Conservation (phyloP, 345 rosid genomes). For the Salix arbutifolia region DNA sequence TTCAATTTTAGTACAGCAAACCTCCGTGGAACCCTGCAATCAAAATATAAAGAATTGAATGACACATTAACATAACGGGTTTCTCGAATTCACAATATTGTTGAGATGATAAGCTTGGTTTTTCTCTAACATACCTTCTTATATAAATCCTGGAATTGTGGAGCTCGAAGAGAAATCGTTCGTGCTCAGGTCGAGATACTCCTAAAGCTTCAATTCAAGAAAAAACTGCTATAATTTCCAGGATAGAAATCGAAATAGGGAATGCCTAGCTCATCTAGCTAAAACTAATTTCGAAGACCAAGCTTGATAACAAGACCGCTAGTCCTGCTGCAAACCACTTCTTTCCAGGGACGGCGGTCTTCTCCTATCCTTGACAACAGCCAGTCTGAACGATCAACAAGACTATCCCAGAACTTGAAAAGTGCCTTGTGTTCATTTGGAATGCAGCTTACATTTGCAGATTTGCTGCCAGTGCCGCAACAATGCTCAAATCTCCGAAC, state of each 20-base stretch:
- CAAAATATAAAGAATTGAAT: not conserved
- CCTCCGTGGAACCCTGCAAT: not conserved
- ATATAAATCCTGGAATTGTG: conserved; percentile 24
- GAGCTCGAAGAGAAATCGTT: conserved; percentile 27
- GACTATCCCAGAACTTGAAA: conserved; percentile 20
- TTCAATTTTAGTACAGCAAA: not conserved
- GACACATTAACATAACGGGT: not conserved
- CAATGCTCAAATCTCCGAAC: not conserved
- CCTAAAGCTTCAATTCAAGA: conserved; percentile 9
- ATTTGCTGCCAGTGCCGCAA: not conserved
- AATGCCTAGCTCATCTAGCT: not conserved
- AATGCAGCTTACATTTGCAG: conserved; percentile 6
- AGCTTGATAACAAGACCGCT: conserved; percentile 14
- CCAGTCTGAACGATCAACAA: conserved; percentile 16
- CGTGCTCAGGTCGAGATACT: conserved; percentile 30
- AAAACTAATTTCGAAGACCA: conserved; percentile 15
- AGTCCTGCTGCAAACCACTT: conserved; percentile 15
- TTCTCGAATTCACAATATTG: not conserved
- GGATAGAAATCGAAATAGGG: no score
- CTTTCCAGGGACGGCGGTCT: conserved; percentile 34
- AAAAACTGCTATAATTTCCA: not conserved
- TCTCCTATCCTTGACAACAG: conserved; percentile 14
- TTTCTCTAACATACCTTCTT: not conserved
- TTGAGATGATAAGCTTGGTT: not conserved
- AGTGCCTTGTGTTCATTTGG: conserved; percentile 27